phyloP scores from a whole-genome alignment of 2,329 filamentous ascomycete genomes.

The Pseudocercospora fijiensis region DNA sequence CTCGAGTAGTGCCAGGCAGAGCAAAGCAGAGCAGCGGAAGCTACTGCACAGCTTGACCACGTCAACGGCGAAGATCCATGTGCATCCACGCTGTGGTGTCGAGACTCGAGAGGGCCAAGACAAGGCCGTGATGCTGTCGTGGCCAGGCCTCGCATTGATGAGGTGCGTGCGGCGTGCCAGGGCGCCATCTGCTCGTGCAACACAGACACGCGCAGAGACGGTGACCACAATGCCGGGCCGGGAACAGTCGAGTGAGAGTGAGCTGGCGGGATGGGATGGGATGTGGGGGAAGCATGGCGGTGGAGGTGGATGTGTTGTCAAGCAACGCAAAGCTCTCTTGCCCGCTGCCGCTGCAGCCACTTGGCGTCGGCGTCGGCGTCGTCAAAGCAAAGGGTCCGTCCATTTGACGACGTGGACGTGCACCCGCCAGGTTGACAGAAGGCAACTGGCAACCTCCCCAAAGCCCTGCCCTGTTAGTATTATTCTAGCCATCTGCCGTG shows the following conservation, averaged over 20 bases:
- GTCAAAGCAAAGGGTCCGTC: constrained; percentile 17
- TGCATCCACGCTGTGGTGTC: constrained; percentile 22
- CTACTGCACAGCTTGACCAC: constrained; percentile 32
- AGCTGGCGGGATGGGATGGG: constrained; percentile 19
- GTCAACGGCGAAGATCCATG: constrained; percentile 30
- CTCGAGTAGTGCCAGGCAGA: constrained; percentile 23
- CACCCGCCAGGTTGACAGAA: constrained; percentile 11
- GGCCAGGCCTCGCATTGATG: constrained; percentile 11
- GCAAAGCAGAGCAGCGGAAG: constrained; percentile 18
- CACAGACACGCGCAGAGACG: constrained; percentile 13
- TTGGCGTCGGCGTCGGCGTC: constrained; percentile 14
- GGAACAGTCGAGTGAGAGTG: constrained; percentile 26
- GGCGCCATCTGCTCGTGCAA: constrained; percentile 19
- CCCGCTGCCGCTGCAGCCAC: constrained; percentile 30
- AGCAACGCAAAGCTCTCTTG: constrained; percentile 19
- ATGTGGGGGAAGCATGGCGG: constrained; percentile 21
- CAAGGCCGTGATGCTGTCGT: too few relatives aligned
- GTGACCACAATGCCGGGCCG: constrained; percentile 17
- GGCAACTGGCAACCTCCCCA: too few relatives aligned
- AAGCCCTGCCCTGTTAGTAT: too few relatives aligned
- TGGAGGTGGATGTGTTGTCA: constrained; percentile 34
- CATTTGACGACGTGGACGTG: constrained; percentile 8
- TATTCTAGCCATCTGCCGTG: constrained; percentile 14
- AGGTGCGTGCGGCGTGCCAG: not conserved
- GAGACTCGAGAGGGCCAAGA: too few relatives aligned